A percentile compares a stretch with the other conserved stretches of the same genome.
Evolutionary conservation across 2,329 filamentous ascomycete genomes (phyloP).

Genomic region (Xylaria arbuscula): DNA sequence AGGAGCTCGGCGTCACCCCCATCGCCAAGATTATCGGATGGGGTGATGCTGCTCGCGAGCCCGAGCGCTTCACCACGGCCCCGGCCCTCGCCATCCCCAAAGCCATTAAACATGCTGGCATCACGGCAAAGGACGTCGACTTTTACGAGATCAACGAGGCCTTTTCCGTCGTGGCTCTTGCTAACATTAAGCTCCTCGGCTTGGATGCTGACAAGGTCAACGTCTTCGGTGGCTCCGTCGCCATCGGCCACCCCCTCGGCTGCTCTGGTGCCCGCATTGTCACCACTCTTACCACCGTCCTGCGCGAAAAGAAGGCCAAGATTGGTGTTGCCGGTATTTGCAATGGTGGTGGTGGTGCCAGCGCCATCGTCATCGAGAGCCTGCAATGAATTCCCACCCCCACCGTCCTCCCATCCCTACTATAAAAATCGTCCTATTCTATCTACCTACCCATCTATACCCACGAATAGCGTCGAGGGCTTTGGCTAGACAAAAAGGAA

Average conservation of each 20-base stretch:
- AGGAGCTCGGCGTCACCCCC: slow-evolving; percentile 90
- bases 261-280: slow-evolving; percentile 94
- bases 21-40: slow-evolving; percentile 97
- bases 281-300: slow-evolving; percentile 86
- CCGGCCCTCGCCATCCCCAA: slow-evolving; percentile 96
- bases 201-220: slow-evolving; percentile 90
- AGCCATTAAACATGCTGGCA: slow-evolving; percentile 92
- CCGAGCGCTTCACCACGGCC: slow-evolving; percentile 94
- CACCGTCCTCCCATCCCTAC: slow-evolving; percentile 18
- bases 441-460: slow-evolving; percentile 14
- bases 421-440: slow-evolving; percentile 18
- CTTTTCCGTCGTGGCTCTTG: slow-evolving; percentile 94
- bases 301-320: slow-evolving; percentile 92
- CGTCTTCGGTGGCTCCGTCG: slow-evolving; percentile 92
- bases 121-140: slow-evolving; percentile 82
- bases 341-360: slow-evolving; percentile 96
- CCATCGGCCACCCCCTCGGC: slow-evolving; percentile 93
- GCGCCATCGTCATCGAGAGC: slow-evolving; percentile 89
- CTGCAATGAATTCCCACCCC: slow-evolving; percentile 48
- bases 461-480: not conserved
- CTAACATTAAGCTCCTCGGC: slow-evolving; percentile 92
- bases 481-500: slow-evolving; percentile 21
- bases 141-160: slow-evolving; percentile 99
- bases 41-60: slow-evolving; percentile 92
- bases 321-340: slow-evolving; percentile 95